Conservation (phyloP, 805 yeast genomes). For the Ogataea trehaloabstinens region DNA sequence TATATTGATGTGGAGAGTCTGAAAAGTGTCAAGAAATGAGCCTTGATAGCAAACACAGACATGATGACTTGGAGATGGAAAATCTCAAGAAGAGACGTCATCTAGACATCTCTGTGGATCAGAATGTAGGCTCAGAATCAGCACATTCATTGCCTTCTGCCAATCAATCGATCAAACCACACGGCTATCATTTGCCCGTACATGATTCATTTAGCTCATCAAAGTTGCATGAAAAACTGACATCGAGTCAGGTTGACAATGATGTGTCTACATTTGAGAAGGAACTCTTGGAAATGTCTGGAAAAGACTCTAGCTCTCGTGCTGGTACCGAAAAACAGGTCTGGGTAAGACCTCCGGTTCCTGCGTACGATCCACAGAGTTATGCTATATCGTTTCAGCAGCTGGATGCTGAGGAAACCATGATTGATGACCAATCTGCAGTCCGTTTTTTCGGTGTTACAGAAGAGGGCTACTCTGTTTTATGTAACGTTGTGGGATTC, state of each 20-base stretch:
- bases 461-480: slow-evolving; percentile 78
- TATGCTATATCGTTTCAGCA: slow-evolving; percentile 79
- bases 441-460: slow-evolving; percentile 94
- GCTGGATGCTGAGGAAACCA: slow-evolving; percentile 88
- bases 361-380: slow-evolving; percentile 47
- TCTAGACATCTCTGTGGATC: slow-evolving; percentile 21
- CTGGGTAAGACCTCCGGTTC: slow-evolving; percentile 56
- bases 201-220: slow-evolving; percentile 23
- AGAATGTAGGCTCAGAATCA: slow-evolving; percentile 21
- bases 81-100: slow-evolving; percentile 21
- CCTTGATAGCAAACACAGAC: slow-evolving; percentile 8
- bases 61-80: slow-evolving; percentile 6
- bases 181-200: slow-evolving; percentile 31
- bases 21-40: too few species aligned
- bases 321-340: slow-evolving; percentile 27
- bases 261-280: slow-evolving; percentile 52
- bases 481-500: slow-evolving; percentile 89
- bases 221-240: slow-evolving; percentile 28
- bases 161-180: slow-evolving; percentile 25
- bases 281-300: slow-evolving; percentile 46
- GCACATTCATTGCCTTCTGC: slow-evolving; percentile 33
- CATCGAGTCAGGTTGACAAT: slow-evolving; percentile 25
- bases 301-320: slow-evolving; percentile 20
- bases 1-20: too few species aligned
- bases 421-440: slow-evolving; percentile 52